phyloP scores from a whole-genome alignment of 129 eudicot species.

The Arctium lappa region DNA sequence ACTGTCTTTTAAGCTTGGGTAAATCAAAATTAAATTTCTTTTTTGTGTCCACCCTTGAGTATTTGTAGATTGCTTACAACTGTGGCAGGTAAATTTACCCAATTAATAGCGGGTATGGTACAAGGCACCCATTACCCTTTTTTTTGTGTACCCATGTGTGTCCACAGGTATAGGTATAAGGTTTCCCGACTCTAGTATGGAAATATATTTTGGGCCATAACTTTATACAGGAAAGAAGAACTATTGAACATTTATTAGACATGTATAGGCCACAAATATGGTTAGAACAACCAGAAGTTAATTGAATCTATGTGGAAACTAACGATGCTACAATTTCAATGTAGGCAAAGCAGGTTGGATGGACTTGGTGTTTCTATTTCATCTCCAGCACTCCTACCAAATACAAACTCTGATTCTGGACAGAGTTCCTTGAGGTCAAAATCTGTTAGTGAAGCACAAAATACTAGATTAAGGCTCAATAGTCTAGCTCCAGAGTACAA shows the following conservation, averaged over 20 bases:
- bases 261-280: not conserved
- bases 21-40: too few relatives aligned
- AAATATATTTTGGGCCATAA: not conserved
- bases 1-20: too few relatives aligned
- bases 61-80: too few relatives aligned
- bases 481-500: constrained; percentile 25
- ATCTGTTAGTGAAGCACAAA: constrained; percentile 42
- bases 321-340: constrained; percentile 3
- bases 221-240: not conserved
- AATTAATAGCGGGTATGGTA: too few relatives aligned
- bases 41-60: not conserved
- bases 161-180: not conserved
- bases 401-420: constrained; percentile 37
- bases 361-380: constrained; percentile 24
- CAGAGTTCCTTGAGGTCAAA: constrained; percentile 36
- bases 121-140: too few relatives aligned
- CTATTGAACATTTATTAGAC: not conserved
- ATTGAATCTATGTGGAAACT: constrained; percentile 11
- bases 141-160: too few relatives aligned
- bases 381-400: constrained; percentile 32
- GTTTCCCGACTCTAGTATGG: too few relatives aligned
- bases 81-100: too few relatives aligned
- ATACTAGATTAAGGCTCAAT: constrained; percentile 3
- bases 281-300: not conserved
- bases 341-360: constrained; percentile 46